A percentile compares a stretch with the other conserved stretches of the same genome.
phyloP scores from a whole-genome alignment of 2,329 filamentous ascomycete genomes.

The Sclerotinia spermophila region DNA sequence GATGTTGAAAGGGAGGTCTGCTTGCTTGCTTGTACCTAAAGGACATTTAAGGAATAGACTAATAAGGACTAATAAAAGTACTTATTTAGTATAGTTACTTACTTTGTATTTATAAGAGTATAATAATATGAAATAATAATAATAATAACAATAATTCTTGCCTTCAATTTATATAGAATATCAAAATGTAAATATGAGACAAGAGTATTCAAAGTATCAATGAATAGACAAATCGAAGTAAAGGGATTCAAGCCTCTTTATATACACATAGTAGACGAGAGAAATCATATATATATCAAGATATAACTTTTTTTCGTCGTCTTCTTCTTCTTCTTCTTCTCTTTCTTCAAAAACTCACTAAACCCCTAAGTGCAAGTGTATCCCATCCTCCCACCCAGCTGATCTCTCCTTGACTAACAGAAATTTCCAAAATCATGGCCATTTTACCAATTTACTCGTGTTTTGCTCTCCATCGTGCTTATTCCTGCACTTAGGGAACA shows the following conservation, averaged over 20 bases:
- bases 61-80: neutral
- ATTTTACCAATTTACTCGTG: neutral
- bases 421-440: neutral
- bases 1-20: neutral
- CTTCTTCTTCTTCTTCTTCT: neutral
- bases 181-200: neutral
- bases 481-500: slow-evolving; percentile 15
- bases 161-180: neutral
- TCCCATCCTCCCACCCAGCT: slow-evolving; percentile 13
- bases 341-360: slow-evolving; percentile 17
- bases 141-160: no score
- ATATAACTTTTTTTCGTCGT: neutral
- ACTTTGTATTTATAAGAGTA: neutral
- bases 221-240: neutral
- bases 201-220: neutral
- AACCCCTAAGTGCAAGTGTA: slow-evolving; percentile 22
- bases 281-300: neutral
- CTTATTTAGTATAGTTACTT: neutral
- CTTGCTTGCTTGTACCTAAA: neutral
- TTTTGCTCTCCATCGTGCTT: neutral
- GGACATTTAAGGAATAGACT: neutral
- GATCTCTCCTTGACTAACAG: slow-evolving; percentile 9
- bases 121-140: no score
- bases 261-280: neutral
- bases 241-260: neutral